Base-by-base conservation (phyloP, 306 rosid species). In the Corylus heterophylla region DNA sequence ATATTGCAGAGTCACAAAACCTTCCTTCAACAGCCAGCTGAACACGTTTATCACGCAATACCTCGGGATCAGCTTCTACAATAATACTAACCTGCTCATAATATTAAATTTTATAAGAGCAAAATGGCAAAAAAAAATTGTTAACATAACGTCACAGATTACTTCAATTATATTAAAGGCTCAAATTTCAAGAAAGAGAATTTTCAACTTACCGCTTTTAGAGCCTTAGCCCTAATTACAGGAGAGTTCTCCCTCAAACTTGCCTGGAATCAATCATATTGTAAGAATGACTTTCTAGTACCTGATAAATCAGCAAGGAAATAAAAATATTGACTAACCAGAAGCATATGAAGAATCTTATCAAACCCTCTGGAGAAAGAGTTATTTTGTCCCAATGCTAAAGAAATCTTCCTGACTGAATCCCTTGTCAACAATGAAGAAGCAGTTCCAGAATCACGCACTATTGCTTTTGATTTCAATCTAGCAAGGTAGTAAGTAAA, bases 61-160 rank as follows among this genome's bases (percentile, higher is more conserved):
- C 99, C 90, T 96, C 96, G 7, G 98, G 98, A 85, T 96, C 99
- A 82, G 99, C 98, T 86, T 96, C 99, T 71, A 96, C 98, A 83
- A 96, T 90, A 77, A 96, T 96, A 86, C 99, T 96, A 83, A 96
- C 98, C 99, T 96, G 92, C 75, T 66, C 84, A 77, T 82, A 70
- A 76, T 61, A 86, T 76, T 64, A 76, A 67, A 84, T 69, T 7
- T 9, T 22, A 48, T 13, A 37, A 72, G 77, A 68, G 12, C n/a
- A 51, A 74, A 79, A 80, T 48, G 51, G 58, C 16, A 27, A 39
- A 37, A 61, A 31, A 44, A 76, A 69, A 67, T 45, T 45, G 58
- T 64, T 14, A 25, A 55, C 68, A 73, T 27, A 50, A 75, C 61
- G 59, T 52, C 73, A 54, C 70, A 49, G 76, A 55, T 73, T 78